These are phyloP conservation scores for Cladosporium sp. DNA, from an alignment of 2,329 filamentous ascomycete genomes.

Conservation along the genomic window DNA sequence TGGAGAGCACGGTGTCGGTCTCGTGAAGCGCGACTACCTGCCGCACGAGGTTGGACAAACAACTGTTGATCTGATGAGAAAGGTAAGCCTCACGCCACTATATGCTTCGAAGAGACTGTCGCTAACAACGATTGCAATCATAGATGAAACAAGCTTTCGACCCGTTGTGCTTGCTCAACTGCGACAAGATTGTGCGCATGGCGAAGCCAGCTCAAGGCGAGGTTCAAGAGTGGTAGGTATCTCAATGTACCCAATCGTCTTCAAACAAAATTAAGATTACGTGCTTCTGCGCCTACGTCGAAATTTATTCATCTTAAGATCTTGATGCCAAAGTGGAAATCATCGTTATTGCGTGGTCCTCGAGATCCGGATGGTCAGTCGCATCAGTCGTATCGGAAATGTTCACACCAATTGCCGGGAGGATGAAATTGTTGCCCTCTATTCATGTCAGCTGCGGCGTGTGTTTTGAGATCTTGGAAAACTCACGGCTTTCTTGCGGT, in stretches of 20 bases:
- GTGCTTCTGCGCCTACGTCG: not conserved
- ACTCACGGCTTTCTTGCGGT: conserved; percentile 5
- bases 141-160: conserved; percentile 80
- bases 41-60: conserved; percentile 71
- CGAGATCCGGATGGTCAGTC: not conserved
- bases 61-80: conserved; percentile 81
- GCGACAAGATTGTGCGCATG: conserved; percentile 64
- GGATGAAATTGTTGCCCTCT: not conserved
- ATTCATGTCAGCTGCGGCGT: not conserved
- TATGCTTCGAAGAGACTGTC: not conserved
- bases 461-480: not conserved
- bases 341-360: not conserved
- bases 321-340: not conserved
- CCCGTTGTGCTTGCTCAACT: conserved; percentile 66
- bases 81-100: conserved; percentile 50
- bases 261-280: not conserved
- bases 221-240: conserved; percentile 40
- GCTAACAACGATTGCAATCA: conserved; percentile 8
- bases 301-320: not conserved
- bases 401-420: not conserved
- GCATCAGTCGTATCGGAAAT: not conserved
- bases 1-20: conserved; percentile 79
- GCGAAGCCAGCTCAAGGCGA: conserved; percentile 52
- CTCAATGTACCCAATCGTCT: not conserved
- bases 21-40: conserved; percentile 83